These are phyloP conservation scores for Pythium brachiatum DNA, from an alignment of 352 stramenopile species.

Conservation along the genomic window DNA sequence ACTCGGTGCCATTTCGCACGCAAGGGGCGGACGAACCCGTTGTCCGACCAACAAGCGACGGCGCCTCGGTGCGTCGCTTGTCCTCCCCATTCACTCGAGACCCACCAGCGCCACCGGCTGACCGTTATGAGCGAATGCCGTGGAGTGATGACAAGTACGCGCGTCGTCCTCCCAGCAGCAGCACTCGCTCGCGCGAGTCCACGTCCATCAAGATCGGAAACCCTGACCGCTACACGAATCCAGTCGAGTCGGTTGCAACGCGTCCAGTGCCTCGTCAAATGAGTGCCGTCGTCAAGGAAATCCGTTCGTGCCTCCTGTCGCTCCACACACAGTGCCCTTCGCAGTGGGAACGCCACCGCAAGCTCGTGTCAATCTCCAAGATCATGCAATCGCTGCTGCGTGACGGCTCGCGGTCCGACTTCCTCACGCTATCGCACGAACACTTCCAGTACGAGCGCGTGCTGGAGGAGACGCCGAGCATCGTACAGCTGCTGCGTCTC, in stretches of 20 bases:
- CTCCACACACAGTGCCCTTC: slow-evolving; percentile 68
- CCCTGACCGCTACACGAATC: slow-evolving; percentile 2
- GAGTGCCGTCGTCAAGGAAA: slow-evolving; percentile 43
- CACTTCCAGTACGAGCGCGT: slow-evolving; percentile 73
- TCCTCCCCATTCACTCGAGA: slow-evolving; percentile 11
- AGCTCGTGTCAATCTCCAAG: slow-evolving; percentile 68
- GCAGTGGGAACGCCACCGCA: slow-evolving; percentile 52
- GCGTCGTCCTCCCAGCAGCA: slow-evolving; percentile 10
- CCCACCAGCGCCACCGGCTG: background rate
- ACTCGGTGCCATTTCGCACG: slow-evolving; percentile 46
- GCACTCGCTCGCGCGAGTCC: slow-evolving; percentile 15
- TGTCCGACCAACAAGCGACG: slow-evolving; percentile 55
- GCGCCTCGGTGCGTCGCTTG: slow-evolving; percentile 30
- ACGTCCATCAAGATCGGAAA: slow-evolving; percentile 2
- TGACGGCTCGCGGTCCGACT: slow-evolving; percentile 63
- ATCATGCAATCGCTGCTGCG: slow-evolving; percentile 63
- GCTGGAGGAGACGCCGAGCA: slow-evolving; percentile 62
- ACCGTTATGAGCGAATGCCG: slow-evolving; percentile 14
- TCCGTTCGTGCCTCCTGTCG: slow-evolving; percentile 52
- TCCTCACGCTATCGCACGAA: slow-evolving; percentile 60
- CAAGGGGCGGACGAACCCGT: slow-evolving; percentile 22
- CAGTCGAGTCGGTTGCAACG: background rate
- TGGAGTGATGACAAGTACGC: slow-evolving; percentile 19
- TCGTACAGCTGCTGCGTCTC: slow-evolving; percentile 75
- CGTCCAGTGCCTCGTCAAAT: slow-evolving; percentile 6